Percentiles rank a stretch among this genome's conserved stretches.
Evolutionary conservation across 192 early-diverging fungal species (phyloP).

Genomic region (Backusella sp.): DNA sequence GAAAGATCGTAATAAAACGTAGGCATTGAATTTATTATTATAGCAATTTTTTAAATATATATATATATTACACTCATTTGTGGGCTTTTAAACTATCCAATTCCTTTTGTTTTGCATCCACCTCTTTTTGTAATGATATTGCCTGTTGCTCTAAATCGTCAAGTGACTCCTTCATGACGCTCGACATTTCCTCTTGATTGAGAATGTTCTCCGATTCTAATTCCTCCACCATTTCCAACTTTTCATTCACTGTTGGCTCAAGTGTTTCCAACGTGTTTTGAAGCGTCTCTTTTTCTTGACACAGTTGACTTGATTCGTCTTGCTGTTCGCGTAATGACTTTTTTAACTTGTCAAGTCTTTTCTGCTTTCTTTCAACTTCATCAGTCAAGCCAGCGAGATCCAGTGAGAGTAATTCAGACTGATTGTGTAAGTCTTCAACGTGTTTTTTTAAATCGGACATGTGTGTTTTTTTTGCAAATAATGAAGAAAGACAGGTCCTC

Average conservation of each 20-base stretch:
- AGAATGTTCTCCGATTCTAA: neutral
- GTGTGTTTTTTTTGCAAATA: neutral
- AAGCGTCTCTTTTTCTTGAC: neutral
- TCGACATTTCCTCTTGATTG: neutral
- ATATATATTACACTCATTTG: neutral
- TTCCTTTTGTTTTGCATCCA: neutral
- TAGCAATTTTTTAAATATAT: neutral
- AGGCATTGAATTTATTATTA: slow-evolving; percentile 7
- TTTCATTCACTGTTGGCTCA: neutral
- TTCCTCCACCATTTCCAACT: neutral
- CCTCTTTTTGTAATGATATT: neutral
- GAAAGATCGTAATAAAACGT: neutral
- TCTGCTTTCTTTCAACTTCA: neutral
- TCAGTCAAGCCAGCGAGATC: neutral
- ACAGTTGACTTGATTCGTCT: neutral
- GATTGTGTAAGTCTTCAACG: neutral
- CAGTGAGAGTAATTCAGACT: neutral
- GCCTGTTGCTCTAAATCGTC: neutral
- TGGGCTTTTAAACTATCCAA: neutral
- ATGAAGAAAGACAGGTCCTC: neutral
- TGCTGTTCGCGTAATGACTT: neutral
- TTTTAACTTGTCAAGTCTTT: neutral
- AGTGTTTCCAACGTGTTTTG: neutral
- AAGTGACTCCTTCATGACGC: neutral
- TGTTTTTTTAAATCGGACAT: neutral